Percentiles rank a stretch among this genome's conserved stretches.
These are phyloP conservation scores for Mycena alexandri DNA, from an alignment of 768 basidiomycete species.

Conservation along the genomic window DNA sequence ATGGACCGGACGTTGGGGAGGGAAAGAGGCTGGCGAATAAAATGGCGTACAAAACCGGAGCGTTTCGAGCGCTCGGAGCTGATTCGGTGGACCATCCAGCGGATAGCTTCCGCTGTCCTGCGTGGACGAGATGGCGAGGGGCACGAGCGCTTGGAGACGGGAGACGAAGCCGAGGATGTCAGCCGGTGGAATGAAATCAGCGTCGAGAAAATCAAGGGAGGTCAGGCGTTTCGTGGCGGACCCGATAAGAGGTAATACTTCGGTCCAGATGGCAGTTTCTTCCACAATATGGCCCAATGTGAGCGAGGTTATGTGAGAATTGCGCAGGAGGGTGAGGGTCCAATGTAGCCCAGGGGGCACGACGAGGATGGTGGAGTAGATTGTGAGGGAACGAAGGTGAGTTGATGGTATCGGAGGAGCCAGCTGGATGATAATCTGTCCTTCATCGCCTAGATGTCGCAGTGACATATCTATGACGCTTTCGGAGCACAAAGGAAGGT, in stretches of 20 bases:
- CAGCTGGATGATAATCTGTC: no score
- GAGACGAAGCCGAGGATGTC: background rate
- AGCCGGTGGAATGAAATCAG: background rate
- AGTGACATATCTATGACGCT: no score
- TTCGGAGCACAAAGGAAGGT: no score
- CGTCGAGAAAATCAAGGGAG: background rate
- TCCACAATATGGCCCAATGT: background rate
- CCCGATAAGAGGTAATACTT: background rate
- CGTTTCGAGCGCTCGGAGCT: background rate
- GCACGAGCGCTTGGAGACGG: background rate
- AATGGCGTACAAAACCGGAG: background rate
- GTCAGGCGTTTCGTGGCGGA: background rate
- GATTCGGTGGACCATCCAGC: background rate
- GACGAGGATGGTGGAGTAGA: background rate
- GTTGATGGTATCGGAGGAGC: background rate
- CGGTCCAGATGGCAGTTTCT: background rate
- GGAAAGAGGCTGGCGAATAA: background rate
- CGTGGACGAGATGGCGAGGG: background rate
- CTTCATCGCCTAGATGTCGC: no score
- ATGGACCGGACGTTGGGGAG: conserved; percentile 1
- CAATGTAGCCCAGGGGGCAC: background rate
- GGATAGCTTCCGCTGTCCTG: background rate
- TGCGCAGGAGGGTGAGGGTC: conserved; percentile 7
- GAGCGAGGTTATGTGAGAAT: background rate
- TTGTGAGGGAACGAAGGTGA: background rate